phyloP scores from a whole-genome alignment of 805 yeast genomes.

The Pichia scutulata region DNA sequence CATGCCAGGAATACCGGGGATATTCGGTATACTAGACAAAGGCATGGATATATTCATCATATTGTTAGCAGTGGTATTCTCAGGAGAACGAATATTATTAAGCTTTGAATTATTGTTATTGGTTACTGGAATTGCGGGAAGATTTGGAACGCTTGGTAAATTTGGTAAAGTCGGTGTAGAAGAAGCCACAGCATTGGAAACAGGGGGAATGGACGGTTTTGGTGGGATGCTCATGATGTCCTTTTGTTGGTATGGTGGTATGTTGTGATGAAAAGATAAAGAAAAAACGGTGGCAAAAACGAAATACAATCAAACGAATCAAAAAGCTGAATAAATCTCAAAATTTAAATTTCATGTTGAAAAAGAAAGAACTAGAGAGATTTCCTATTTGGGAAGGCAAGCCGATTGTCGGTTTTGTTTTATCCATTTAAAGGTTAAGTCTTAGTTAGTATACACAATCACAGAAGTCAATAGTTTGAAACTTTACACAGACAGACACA shows the following conservation, averaged over 20 bases:
- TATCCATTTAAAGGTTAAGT: background rate
- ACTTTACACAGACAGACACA: background rate
- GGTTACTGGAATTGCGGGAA: background rate
- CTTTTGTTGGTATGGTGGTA: background rate
- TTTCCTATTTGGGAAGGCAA: background rate
- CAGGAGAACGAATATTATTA: background rate
- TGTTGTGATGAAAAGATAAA: background rate
- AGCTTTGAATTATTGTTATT: background rate
- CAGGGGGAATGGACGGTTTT: background rate
- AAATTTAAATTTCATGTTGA: background rate
- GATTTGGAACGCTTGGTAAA: background rate
- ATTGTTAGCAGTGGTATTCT: background rate
- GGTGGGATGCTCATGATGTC: slow-evolving; percentile 2
- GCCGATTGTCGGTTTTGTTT: background rate
- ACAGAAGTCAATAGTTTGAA: background rate
- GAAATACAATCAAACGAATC: background rate
- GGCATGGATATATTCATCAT: background rate
- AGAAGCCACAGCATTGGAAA: background rate
- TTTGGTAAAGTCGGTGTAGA: background rate
- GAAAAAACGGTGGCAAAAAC: background rate
- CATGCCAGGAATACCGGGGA: background rate
- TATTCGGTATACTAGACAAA: background rate
- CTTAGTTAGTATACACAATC: too few species aligned
- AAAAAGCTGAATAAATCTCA: background rate
- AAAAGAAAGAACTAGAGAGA: background rate